A percentile compares a stretch with the other conserved stretches of the same genome.
Conservation (phyloP, 73 alveolate genomes). For the Paramecium caudatum region DNA sequence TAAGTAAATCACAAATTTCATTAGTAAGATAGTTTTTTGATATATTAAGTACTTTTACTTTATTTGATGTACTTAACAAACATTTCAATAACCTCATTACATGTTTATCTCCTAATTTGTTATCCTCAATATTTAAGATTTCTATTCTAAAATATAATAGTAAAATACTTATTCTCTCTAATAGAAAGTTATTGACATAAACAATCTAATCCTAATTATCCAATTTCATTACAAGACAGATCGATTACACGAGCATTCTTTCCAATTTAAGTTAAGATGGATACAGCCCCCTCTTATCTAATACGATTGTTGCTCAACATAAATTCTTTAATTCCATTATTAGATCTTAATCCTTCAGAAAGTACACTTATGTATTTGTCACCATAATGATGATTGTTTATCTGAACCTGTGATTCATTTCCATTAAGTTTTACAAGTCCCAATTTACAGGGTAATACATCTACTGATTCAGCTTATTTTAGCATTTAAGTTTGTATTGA, state of each 20-base stretch:
- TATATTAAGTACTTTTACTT: conserved; percentile 48
- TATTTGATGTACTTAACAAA: conserved; percentile 18
- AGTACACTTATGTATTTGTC: conserved; percentile 76
- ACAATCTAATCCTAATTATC: conserved; percentile 26
- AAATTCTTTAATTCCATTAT: conserved; percentile 64
- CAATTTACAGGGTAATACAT: conserved; percentile 69
- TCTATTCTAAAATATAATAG: conserved; percentile 11
- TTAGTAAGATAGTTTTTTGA: conserved; percentile 65
- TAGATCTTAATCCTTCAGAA: conserved; percentile 72
- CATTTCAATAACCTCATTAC: conserved; percentile 52
- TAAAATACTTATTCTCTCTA: conserved; percentile 44
- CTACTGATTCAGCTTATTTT: background rate
- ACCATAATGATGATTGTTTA: conserved; percentile 68
- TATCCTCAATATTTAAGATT: conserved; percentile 67
- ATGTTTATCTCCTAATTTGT: conserved; percentile 66
- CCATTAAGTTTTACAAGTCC: conserved; percentile 69
- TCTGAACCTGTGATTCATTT: conserved; percentile 32
- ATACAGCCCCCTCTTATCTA: conserved; percentile 58
- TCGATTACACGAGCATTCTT: conserved; percentile 6
- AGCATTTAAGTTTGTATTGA: conserved; percentile 24
- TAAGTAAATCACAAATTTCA: conserved; percentile 34
- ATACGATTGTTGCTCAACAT: conserved; percentile 61
- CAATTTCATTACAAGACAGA: conserved; percentile 38
- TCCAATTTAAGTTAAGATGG: conserved; percentile 9
- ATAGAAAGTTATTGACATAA: conserved; percentile 24